Conservation (phyloP, 768 basidiomycete species). For the Russula sp. region DNA sequence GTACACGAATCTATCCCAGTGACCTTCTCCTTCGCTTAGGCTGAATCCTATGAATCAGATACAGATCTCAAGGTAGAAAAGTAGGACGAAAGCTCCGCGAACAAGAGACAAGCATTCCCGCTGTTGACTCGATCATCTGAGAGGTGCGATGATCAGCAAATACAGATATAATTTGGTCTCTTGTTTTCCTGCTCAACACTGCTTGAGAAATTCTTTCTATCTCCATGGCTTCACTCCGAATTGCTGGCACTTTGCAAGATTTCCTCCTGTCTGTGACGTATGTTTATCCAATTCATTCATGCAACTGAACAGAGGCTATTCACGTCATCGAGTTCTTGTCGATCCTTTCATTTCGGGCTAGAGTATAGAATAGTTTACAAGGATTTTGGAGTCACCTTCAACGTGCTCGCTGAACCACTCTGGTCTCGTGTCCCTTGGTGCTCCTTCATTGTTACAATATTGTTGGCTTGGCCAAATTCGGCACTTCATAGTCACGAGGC, state of each 20-base stretch:
- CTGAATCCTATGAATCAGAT: neutral
- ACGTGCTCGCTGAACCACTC: neutral
- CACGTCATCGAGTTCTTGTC: neutral
- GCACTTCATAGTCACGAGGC: too few relatives aligned
- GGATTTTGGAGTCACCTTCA: neutral
- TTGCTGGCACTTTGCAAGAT: neutral
- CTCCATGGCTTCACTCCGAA: neutral
- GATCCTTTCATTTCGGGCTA: neutral
- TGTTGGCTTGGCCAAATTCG: neutral
- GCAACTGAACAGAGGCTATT: neutral
- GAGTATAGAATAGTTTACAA: neutral
- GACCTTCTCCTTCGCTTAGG: neutral
- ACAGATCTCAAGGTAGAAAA: neutral
- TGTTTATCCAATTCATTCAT: neutral
- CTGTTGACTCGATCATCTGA: neutral
- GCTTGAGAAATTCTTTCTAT: neutral
- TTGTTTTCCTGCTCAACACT: too few relatives aligned
- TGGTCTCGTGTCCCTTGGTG: neutral
- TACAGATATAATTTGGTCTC: neutral
- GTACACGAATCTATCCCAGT: neutral
- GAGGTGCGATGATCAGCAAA: neutral
- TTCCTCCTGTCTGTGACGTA: neutral
- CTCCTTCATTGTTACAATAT: neutral
- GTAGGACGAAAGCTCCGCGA: conserved; percentile 6
- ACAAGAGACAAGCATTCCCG: neutral